These are phyloP conservation scores for Phaeosphaeriaceae sp. DNA, from an alignment of 2,329 filamentous ascomycete genomes.

Conservation along the genomic window DNA sequence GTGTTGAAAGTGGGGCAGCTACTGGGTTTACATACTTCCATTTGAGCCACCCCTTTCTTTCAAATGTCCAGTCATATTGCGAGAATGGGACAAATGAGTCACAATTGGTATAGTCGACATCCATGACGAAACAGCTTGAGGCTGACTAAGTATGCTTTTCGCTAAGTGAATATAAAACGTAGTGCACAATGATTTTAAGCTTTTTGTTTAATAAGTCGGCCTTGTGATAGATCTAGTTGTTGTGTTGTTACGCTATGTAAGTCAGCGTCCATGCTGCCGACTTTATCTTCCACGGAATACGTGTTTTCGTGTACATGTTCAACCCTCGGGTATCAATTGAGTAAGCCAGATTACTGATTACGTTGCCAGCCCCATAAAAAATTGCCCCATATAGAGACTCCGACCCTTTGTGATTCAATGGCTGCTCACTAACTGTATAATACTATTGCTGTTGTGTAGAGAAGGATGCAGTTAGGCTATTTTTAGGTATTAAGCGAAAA, in stretches of 20 bases:
- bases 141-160: too few relatives aligned
- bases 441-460: neutral
- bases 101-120: constrained; percentile 11
- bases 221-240: neutral
- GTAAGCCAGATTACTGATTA: too few relatives aligned
- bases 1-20: neutral
- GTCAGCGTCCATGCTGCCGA: neutral
- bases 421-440: neutral
- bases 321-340: too few relatives aligned
- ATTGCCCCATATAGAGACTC: neutral
- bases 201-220: neutral
- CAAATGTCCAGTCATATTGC: constrained; percentile 8
- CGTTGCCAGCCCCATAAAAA: too few relatives aligned
- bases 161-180: neutral
- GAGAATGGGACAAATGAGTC: constrained; percentile 9
- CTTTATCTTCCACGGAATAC: neutral
- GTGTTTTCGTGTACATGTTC: neutral
- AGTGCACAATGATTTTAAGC: neutral
- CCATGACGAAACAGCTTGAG: neutral
- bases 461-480: neutral
- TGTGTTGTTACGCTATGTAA: neutral
- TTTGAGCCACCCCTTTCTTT: constrained; percentile 7
- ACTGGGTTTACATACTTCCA: constrained; percentile 6
- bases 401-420: neutral
- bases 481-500: too few relatives aligned